Conservation (phyloP, 345 rosid species). For the Barbarea vulgaris region DNA sequence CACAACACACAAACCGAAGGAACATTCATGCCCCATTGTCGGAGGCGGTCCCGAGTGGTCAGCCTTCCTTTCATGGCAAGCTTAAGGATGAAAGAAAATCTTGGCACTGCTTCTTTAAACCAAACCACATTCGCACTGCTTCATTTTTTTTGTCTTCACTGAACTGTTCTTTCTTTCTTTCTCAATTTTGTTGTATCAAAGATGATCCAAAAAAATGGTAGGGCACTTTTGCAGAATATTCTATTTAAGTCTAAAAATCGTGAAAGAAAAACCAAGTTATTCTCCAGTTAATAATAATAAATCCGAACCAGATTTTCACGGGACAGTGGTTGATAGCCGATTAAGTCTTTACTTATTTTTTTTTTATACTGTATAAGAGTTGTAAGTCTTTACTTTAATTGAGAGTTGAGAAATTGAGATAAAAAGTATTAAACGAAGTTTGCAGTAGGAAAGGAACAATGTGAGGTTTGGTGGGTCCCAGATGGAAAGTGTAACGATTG, state of each 20-base stretch:
- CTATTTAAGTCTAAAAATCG: not conserved
- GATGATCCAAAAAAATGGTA: not conserved
- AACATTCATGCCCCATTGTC: too few species aligned
- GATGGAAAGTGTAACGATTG: constrained; percentile 9
- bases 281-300: not conserved
- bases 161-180: not conserved
- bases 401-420: not conserved
- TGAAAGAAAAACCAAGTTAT: not conserved
- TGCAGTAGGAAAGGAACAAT: not conserved
- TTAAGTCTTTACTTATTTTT: too few species aligned
- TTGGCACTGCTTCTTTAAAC: too few species aligned
- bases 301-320: not conserved
- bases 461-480: constrained; percentile 19
- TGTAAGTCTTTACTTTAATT: not conserved
- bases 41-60: too few species aligned
- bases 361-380: too few species aligned
- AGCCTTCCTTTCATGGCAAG: too few species aligned
- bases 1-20: too few species aligned
- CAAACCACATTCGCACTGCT: too few species aligned
- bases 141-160: constrained; percentile 12
- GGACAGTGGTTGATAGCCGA: not conserved
- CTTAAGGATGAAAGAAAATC: too few species aligned
- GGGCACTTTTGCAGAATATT: not conserved
- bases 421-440: not conserved
- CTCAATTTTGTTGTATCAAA: not conserved